phyloP scores from a whole-genome alignment of 371 early-diverging fungal genomes.

The Circinella umbellata region DNA sequence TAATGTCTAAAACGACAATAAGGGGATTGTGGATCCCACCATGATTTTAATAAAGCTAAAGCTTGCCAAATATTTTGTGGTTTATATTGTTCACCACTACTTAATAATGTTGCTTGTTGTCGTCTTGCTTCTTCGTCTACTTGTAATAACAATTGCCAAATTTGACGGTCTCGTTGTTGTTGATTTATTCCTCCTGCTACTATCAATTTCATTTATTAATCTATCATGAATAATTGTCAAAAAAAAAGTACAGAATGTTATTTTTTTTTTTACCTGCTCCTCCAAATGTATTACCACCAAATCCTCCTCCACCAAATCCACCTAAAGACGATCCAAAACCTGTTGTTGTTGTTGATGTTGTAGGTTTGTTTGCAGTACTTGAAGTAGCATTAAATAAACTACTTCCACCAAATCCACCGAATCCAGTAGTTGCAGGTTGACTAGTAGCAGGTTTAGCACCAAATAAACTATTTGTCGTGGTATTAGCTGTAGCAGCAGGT shows the following conservation, averaged over 20 bases:
- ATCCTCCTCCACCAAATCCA: conserved; percentile 4
- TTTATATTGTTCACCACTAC: conserved; percentile 26
- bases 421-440: conserved; percentile 11
- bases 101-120: conserved; percentile 35
- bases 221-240: not conserved
- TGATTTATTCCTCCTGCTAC: conserved; percentile 18
- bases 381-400: not conserved
- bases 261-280: not conserved
- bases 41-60: conserved; percentile 64
- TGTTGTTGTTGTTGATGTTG: conserved; percentile 8
- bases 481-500: conserved; percentile 5
- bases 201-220: conserved; percentile 3
- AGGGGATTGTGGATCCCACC: conserved; percentile 83
- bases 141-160: conserved; percentile 36
- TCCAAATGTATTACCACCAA: not conserved
- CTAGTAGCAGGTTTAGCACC: conserved; percentile 16
- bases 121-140: conserved; percentile 42
- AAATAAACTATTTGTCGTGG: conserved; percentile 25
- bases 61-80: conserved; percentile 60
- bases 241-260: not conserved
- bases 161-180: conserved; percentile 35
- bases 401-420: conserved; percentile 21
- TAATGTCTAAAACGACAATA: conserved; percentile 86
- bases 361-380: no score
- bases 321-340: conserved; percentile 24